A percentile compares a stretch with the other conserved stretches of the same genome.
Conservation (phyloP, 352 stramenopile genomes). For the Phytopythium chamaehyphon region DNA sequence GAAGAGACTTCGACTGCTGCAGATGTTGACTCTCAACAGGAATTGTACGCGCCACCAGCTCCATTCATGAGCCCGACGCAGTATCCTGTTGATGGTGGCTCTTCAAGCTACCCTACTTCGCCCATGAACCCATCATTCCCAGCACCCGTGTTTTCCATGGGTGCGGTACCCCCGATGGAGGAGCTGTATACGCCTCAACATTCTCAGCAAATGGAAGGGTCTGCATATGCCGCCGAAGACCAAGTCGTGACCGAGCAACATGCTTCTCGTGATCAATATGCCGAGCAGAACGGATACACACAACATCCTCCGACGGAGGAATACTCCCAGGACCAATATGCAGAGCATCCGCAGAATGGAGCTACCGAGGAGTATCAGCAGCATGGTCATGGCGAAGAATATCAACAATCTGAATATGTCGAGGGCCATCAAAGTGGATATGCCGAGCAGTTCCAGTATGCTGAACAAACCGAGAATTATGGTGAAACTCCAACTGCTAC, state of each 20-base stretch:
- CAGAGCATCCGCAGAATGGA: no score
- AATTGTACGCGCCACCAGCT: background rate
- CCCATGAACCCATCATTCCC: slow-evolving; percentile 3
- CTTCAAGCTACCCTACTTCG: slow-evolving; percentile 4
- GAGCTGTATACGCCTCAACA: slow-evolving; percentile 4
- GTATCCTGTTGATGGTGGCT: background rate
- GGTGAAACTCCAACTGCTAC: background rate
- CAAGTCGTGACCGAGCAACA: background rate
- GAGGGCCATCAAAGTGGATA: no score
- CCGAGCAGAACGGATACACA: no score
- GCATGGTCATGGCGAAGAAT: no score
- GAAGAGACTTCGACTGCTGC: background rate
- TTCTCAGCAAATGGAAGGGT: background rate
- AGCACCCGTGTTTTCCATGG: slow-evolving; percentile 6
- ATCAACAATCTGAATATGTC: no score
- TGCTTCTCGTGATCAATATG: no score
- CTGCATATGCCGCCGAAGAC: background rate
- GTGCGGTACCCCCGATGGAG: slow-evolving; percentile 3
- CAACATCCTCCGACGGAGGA: background rate
- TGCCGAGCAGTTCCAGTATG: background rate
- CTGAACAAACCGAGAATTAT: background rate
- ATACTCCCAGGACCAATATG: background rate
- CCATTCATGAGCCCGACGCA: background rate
- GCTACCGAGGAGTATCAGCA: no score
- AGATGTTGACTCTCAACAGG: background rate